Evolutionary conservation across 441 rosid species (phyloP).

Genomic region (Aquilaria agallochum): DNA sequence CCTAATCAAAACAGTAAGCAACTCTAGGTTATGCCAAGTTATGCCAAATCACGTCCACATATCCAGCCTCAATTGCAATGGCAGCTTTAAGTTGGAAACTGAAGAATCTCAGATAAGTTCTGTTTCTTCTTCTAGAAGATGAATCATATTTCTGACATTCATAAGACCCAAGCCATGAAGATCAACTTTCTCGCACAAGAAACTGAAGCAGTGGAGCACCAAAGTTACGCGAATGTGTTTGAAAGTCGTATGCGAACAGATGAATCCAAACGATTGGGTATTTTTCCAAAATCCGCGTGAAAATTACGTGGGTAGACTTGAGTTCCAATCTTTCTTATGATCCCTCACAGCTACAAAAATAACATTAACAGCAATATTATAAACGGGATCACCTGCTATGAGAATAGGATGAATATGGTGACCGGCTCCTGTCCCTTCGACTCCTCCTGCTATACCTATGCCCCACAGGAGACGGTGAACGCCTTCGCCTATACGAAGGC

Average conservation of each 20-base stretch:
- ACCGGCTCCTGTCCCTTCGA: slow-evolving; percentile 76
- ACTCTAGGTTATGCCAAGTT: too few relatives aligned
- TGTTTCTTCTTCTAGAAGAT: not conserved
- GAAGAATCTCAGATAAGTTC: slow-evolving; percentile 1
- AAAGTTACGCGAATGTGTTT: not conserved
- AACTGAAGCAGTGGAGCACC: slow-evolving; percentile 7
- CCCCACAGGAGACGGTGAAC: slow-evolving; percentile 66
- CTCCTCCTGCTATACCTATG: slow-evolving; percentile 70
- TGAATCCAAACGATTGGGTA: slow-evolving; percentile 24
- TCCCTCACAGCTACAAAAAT: slow-evolving; percentile 17
- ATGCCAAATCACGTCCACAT: slow-evolving; percentile 2
- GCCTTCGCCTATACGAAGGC: slow-evolving; percentile 65
- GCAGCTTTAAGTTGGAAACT: slow-evolving; percentile 10
- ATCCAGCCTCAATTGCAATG: slow-evolving; percentile 11
- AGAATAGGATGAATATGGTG: slow-evolving; percentile 75
- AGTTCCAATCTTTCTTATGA: slow-evolving; percentile 36
- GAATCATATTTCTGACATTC: slow-evolving; percentile 5
- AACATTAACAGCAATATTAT: slow-evolving; percentile 28
- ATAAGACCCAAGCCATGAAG: slow-evolving; percentile 5
- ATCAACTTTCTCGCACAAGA: not conserved
- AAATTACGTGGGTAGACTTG: slow-evolving; percentile 14
- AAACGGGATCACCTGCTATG: slow-evolving; percentile 87
- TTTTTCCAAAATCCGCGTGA: slow-evolving; percentile 28
- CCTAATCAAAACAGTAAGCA: too few relatives aligned
- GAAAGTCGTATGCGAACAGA: slow-evolving; percentile 26